These are phyloP conservation scores for Leccinum obscurum DNA, from an alignment of 768 basidiomycete genomes.

Conservation along the genomic window DNA sequence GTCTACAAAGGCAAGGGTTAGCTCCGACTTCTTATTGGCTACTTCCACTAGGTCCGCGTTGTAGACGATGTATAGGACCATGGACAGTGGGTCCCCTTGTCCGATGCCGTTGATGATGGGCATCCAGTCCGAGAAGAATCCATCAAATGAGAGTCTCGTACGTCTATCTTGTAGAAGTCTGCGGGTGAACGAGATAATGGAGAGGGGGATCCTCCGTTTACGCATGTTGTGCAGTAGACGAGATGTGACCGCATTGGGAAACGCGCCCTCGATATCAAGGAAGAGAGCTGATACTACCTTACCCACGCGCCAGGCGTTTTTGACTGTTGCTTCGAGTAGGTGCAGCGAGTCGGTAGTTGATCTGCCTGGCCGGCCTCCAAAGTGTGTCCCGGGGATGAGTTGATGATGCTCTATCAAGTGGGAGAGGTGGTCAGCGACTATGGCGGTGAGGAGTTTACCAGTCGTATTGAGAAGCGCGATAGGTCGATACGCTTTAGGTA, in stretches of 20 bases:
- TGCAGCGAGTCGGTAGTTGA: constrained; percentile 1
- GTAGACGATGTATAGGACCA: constrained; percentile 34
- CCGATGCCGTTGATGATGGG: constrained; percentile 27
- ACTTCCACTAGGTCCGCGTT: constrained; percentile 24
- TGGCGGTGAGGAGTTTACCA: neutral
- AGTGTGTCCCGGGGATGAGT: neutral
- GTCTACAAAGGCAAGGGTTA: constrained; percentile 32
- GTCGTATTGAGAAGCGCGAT: neutral
- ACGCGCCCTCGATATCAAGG: constrained; percentile 6
- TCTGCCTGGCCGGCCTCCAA: neutral
- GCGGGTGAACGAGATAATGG: constrained; percentile 8
- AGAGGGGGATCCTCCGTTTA: neutral
- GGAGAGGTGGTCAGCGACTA: neutral
- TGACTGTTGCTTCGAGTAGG: neutral
- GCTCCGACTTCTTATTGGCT: constrained; percentile 9
- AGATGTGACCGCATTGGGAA: constrained; percentile 3
- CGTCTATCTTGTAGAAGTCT: neutral
- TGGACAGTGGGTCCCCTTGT: constrained; percentile 12
- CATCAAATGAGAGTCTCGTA: constrained; percentile 24
- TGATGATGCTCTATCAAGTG: neutral
- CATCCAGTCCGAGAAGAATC: constrained; percentile 18
- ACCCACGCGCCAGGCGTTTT: neutral
- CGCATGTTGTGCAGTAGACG: constrained; percentile 9
- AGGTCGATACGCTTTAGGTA: neutral
- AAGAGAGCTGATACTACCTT: neutral